Evolutionary conservation across 768 basidiomycete species (phyloP).

Genomic region (Mycena leptocephala): DNA sequence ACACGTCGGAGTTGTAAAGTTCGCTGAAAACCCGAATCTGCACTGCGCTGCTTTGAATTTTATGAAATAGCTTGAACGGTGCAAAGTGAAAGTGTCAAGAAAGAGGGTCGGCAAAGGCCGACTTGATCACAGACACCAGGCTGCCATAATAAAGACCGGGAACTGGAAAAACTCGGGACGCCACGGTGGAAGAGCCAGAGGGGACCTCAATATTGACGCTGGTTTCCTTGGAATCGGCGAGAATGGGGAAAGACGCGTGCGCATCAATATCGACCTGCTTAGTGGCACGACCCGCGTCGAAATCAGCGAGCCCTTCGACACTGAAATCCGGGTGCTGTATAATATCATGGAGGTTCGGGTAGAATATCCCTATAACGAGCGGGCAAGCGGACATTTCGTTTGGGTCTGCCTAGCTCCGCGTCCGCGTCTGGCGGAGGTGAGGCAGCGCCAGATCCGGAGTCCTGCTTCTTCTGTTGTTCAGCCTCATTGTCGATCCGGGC

Average conservation of each 20-base stretch:
- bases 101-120: no score
- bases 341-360: no score
- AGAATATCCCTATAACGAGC: no score
- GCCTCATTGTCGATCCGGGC: no score
- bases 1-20: conserved; percentile 15
- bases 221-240: conserved; percentile 28
- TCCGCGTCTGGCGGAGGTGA: no score
- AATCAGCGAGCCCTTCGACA: background rate
- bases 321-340: conserved; percentile 15
- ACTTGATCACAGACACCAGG: conserved; percentile 6
- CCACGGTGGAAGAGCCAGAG: conserved; percentile 28
- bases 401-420: no score
- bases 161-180: conserved; percentile 24
- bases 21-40: conserved; percentile 20
- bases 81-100: no score
- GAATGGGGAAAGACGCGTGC: conserved; percentile 21
- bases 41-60: background rate
- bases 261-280: conserved; percentile 29
- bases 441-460: no score
- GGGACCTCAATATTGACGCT: conserved; percentile 48
- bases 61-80: no score
- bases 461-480: no score
- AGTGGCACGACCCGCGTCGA: conserved; percentile 17
- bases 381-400: no score
- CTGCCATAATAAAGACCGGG: conserved; percentile 10